Conservation (phyloP, 768 basidiomycete genomes). For the Trametes cingulata region DNA sequence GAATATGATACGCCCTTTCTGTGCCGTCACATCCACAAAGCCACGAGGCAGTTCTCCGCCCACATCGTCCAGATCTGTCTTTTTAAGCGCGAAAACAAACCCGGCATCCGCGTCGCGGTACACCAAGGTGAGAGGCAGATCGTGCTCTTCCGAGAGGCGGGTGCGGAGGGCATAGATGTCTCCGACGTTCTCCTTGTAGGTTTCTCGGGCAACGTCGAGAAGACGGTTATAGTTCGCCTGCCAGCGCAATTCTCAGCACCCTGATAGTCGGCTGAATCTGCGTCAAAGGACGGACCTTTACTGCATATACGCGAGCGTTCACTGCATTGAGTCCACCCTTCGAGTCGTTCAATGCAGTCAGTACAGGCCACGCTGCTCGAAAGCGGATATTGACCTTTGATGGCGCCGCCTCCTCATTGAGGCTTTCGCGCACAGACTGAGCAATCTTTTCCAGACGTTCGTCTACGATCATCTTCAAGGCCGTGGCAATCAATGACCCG, state of each 20-base stretch:
- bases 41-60: conserved; percentile 58
- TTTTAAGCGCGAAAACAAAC: conserved; percentile 73
- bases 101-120: conserved; percentile 64
- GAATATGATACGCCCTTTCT: conserved; percentile 74
- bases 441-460: conserved; percentile 68
- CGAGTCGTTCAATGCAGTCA: background rate
- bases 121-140: conserved; percentile 62
- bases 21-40: conserved; percentile 66
- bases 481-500: no score
- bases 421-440: conserved; percentile 51
- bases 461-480: conserved; percentile 68
- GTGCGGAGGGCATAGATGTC: conserved; percentile 78
- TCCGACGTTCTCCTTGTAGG: conserved; percentile 89
- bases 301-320: conserved; percentile 86
- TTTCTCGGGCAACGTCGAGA: conserved; percentile 93
- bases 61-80: conserved; percentile 51
- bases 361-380: background rate
- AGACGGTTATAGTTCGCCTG: conserved; percentile 79
- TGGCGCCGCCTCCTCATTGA: conserved; percentile 71
- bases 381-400: conserved; percentile 50
- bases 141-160: conserved; percentile 59
- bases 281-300: conserved; percentile 49
- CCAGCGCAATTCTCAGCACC: background rate
- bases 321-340: conserved; percentile 74
- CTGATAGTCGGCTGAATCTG: no score